Conservation (phyloP, 371 early-diverging fungal species). For the Mortierella sp. region DNA sequence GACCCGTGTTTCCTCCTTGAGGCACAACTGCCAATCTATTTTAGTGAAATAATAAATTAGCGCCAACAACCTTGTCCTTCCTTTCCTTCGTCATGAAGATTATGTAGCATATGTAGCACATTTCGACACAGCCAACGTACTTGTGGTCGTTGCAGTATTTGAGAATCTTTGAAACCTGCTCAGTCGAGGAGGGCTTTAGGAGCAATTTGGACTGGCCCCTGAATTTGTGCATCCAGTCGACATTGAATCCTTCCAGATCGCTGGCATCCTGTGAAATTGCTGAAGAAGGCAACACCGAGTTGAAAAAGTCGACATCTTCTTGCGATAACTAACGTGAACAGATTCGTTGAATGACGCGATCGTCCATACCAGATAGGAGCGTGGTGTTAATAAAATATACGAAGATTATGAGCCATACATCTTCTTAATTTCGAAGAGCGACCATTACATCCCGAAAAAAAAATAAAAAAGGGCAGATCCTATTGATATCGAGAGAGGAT, state of each 20-base stretch:
- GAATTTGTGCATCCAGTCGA: conserved; percentile 96
- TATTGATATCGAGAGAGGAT: neutral
- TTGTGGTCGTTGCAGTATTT: conserved; percentile 89
- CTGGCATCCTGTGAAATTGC: conserved; percentile 61
- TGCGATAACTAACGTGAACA: conserved; percentile 54
- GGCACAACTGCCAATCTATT: conserved; percentile 92
- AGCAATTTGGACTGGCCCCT: conserved; percentile 86
- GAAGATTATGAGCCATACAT: conserved; percentile 13
- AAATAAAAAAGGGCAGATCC: neutral
- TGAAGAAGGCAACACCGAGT: conserved; percentile 68
- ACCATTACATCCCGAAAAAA: neutral
- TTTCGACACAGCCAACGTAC: conserved; percentile 48
- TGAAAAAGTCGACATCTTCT: conserved; percentile 75
- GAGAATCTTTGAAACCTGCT: conserved; percentile 89
- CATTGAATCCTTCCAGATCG: conserved; percentile 78
- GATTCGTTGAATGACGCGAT: conserved; percentile 2
- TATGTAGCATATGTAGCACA: neutral
- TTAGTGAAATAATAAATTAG: neutral
- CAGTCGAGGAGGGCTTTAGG: conserved; percentile 87
- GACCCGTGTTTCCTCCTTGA: conserved; percentile 98
- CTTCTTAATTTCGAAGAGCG: conserved; percentile 1
- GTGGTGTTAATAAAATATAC: neutral
- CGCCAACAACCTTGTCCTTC: neutral
- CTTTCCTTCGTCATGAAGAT: neutral
- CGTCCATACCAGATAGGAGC: neutral